These are phyloP conservation scores for Suhomyces sp. DNA, from an alignment of 805 yeast species.

Conservation along the genomic window DNA sequence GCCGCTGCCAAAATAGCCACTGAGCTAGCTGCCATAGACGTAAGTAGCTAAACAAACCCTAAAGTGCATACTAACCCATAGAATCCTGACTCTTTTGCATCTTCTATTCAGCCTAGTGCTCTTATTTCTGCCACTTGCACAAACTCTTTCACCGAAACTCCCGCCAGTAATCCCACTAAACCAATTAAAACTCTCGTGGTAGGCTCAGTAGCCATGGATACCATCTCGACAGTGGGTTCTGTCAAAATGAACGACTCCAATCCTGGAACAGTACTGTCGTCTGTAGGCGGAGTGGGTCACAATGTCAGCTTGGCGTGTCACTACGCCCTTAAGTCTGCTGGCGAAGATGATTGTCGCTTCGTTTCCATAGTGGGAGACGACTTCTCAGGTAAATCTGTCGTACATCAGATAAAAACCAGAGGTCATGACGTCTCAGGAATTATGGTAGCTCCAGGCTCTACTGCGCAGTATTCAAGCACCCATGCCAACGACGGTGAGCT, in stretches of 20 bases:
- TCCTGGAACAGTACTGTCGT: slow-evolving; percentile 57
- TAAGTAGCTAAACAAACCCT: slow-evolving; percentile 4
- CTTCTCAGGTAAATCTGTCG: slow-evolving; percentile 44
- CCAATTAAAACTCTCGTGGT: slow-evolving; percentile 44
- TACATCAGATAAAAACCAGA: slow-evolving; percentile 20
- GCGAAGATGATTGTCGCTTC: slow-evolving; percentile 31
- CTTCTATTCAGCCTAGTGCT: not conserved
- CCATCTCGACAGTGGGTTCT: slow-evolving; percentile 49
- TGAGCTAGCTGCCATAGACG: slow-evolving; percentile 41
- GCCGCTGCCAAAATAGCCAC: slow-evolving; percentile 67
- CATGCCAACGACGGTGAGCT: slow-evolving; percentile 63
- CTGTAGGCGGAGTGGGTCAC: slow-evolving; percentile 83
- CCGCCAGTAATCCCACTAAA: slow-evolving; percentile 10
- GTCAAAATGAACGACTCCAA: slow-evolving; percentile 58
- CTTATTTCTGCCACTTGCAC: not conserved
- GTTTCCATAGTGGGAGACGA: slow-evolving; percentile 66
- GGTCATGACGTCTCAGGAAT: slow-evolving; percentile 43
- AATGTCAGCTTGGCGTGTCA: slow-evolving; percentile 69
- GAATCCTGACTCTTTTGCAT: not conserved
- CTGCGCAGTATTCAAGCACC: slow-evolving; percentile 74
- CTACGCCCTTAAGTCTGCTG: slow-evolving; percentile 17
- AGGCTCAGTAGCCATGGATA: slow-evolving; percentile 78
- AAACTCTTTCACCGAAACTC: not conserved
- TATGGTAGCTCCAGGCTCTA: slow-evolving; percentile 22
- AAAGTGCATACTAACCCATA: slow-evolving; percentile 2